These are phyloP conservation scores for Fusarium sororula DNA, from an alignment of 2,329 filamentous ascomycete genomes.

Conservation along the genomic window DNA sequence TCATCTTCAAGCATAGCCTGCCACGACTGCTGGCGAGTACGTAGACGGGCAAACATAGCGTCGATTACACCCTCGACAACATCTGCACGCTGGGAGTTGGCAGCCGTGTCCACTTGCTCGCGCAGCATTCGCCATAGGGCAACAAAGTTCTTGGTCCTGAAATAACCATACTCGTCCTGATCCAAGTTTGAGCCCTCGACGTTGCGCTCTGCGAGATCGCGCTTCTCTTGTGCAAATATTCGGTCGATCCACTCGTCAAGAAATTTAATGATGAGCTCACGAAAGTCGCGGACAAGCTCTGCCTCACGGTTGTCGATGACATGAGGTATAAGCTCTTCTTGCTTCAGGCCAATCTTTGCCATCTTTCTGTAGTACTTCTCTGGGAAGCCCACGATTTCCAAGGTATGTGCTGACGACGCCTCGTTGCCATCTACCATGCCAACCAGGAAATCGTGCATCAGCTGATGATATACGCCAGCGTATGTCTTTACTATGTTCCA, in stretches of 20 bases:
- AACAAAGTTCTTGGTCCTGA: conserved; percentile 89
- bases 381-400: conserved; percentile 93
- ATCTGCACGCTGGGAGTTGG: conserved; percentile 84
- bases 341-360: conserved; percentile 83
- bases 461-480: conserved; percentile 86
- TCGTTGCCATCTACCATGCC: conserved; percentile 84
- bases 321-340: conserved; percentile 82
- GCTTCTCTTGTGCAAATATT: conserved; percentile 84
- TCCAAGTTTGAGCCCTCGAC: conserved; percentile 81
- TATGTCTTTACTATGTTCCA: conserved; percentile 97
- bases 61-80: conserved; percentile 96
- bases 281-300: conserved; percentile 92
- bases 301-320: conserved; percentile 89
- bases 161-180: conserved; percentile 86
- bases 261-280: conserved; percentile 92
- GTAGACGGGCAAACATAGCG: conserved; percentile 90
- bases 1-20: conserved; percentile 90
- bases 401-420: conserved; percentile 84
- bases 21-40: conserved; percentile 84
- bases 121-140: conserved; percentile 98
- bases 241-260: conserved; percentile 98
- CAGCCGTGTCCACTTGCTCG: conserved; percentile 88
- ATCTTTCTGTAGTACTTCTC: conserved; percentile 98
- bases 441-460: conserved; percentile 95
- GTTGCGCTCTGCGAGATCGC: conserved; percentile 81